Evolutionary conservation across 192 early-diverging fungal species (phyloP).

Genomic region (Dissophora globulifera): DNA sequence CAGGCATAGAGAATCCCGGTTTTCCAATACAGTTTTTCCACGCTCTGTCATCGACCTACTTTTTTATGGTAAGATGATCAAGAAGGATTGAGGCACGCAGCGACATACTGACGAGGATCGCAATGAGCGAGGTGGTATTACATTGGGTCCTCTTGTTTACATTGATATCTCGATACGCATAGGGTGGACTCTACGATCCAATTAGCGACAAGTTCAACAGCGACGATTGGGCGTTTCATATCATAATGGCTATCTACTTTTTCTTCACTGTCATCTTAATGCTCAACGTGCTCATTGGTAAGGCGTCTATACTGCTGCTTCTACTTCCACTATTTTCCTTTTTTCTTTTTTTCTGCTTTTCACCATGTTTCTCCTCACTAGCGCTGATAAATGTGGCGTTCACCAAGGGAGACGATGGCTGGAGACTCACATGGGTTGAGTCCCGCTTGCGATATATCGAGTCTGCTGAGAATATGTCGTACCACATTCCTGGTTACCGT

Average conservation of each 20-base stretch:
- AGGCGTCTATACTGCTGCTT: no score
- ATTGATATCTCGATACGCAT: no score
- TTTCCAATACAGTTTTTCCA: slow-evolving; percentile 7
- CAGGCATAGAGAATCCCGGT: no score
- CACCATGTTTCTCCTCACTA: not conserved
- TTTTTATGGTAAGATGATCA: slow-evolving; percentile 26
- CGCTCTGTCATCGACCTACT: slow-evolving; percentile 17
- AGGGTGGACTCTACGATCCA: slow-evolving; percentile 36
- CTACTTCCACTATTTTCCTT: no score
- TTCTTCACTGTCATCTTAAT: slow-evolving; percentile 29
- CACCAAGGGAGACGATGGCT: slow-evolving; percentile 11
- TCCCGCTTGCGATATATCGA: slow-evolving; percentile 18
- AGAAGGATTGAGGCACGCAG: no score
- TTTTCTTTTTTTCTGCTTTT: not conserved
- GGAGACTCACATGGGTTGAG: slow-evolving; percentile 24
- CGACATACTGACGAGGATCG: no score
- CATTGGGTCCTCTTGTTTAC: no score
- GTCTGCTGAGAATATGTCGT: slow-evolving; percentile 20
- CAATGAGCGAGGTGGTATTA: no score
- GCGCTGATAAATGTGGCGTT: slow-evolving; percentile 27
- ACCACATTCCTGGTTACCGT: slow-evolving; percentile 5
- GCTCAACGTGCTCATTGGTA: slow-evolving; percentile 38
- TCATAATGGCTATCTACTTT: slow-evolving; percentile 24
- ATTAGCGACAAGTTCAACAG: not conserved
- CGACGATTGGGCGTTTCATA: slow-evolving; percentile 3